Base-by-base conservation (phyloP, 768 basidiomycete genomes). In the Xerocomus brunneocitrinus region DNA sequence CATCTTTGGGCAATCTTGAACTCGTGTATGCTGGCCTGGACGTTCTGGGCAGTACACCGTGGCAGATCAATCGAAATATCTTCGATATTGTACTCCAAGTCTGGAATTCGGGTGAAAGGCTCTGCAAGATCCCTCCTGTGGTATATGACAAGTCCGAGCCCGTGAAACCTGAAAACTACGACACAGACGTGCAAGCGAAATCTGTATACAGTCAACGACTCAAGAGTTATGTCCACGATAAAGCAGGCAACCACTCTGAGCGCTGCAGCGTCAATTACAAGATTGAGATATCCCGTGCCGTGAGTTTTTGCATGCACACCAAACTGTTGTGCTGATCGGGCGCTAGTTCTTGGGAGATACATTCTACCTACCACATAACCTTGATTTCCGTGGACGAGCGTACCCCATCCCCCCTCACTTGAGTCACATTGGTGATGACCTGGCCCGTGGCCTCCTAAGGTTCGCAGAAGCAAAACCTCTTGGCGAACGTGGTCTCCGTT, bases 361-460 rank as follows among this genome's bases (percentile, higher is more conserved):
- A 0, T 85, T 98, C 67, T 98, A 92, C 71, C 77, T 95, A 47
- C 95, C 95, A 0, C 95, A 98, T 70, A 98, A 97, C 69, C 76
- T 98, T 62, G 97, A 99, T 71, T 99, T 98, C 79, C 85, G 95
- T 55, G 97, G 97, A 8, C 87, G 95, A 49, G 93, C 95, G 0
- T 99, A 99, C 66, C 95, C 97, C 10, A 86, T 97, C 40, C 95
- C 95, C 1, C 93, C 95, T 4, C 92, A 98, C 74, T 77, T 99
- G 49, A 93, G 86, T 62, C 95, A 98, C 61, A 89, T 98, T 50
- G 95, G 95, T 8, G 92, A 99, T 67, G 95, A 99, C 68, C 77
- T 98, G 22, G 85, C 83, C 48, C 85, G 95, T 62, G 89, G 94
- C 4, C 72, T 99, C 41, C 79, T 99, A 27, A 79, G 76, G 48